A percentile compares a stretch with the other conserved stretches of the same genome.
phyloP scores from a whole-genome alignment of 345 rosid genomes.

The Carallia pectinifolia region DNA sequence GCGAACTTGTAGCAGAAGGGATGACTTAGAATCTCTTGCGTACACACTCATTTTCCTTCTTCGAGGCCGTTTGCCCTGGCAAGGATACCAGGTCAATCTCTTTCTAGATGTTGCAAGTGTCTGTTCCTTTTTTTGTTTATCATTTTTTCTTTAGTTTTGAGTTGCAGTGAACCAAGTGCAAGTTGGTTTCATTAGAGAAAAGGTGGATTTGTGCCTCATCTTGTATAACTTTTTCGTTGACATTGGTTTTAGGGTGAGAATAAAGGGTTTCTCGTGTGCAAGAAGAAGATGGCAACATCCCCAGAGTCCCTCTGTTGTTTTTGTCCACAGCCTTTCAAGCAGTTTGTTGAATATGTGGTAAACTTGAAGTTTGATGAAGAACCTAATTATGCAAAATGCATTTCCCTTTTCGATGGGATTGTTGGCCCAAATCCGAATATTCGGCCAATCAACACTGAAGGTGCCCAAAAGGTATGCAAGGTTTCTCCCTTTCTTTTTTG shows the following conservation, averaged over 20 bases:
- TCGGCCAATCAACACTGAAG: constrained; percentile 93
- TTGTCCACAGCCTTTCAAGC: constrained; percentile 82
- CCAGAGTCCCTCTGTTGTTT: constrained; percentile 87
- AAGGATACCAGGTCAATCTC: constrained; percentile 75
- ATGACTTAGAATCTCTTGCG: constrained; percentile 95
- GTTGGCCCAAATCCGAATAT: constrained; percentile 61
- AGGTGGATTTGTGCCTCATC: background rate
- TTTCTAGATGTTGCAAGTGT: background rate
- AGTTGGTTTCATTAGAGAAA: background rate
- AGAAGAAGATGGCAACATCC: constrained; percentile 90
- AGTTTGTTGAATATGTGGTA: constrained; percentile 82
- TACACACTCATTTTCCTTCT: constrained; percentile 88
- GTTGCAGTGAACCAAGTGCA: background rate
- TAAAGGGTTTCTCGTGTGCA: constrained; percentile 92
- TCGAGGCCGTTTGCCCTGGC: constrained; percentile 96
- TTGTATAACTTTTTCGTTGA: constrained; percentile 13
- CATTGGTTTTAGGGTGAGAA: constrained; percentile 69
- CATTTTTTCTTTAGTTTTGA: background rate
- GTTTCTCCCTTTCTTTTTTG: constrained; percentile 7
- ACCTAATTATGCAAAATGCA: constrained; percentile 87
- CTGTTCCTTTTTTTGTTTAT: background rate
- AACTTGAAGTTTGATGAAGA: constrained; percentile 93
- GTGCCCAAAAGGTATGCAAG: constrained; percentile 79
- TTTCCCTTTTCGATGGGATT: constrained; percentile 69
- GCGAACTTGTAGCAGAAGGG: constrained; percentile 87